A percentile compares a stretch with the other conserved stretches of the same genome.
phyloP scores from a whole-genome alignment of 345 rosid genomes.

The Eucalyptus caleyi region DNA sequence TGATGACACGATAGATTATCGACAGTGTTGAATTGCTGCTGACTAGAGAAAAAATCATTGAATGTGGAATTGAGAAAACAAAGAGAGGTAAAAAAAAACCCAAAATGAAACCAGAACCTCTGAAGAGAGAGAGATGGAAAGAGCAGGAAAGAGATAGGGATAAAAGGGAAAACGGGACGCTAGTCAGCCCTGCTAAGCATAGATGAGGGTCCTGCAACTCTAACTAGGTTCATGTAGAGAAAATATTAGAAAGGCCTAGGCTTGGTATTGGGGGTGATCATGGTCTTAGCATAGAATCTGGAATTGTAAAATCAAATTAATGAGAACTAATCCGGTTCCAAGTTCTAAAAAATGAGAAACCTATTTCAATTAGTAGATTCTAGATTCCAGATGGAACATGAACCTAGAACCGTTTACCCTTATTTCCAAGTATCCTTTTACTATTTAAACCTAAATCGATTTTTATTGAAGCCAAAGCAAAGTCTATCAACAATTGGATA shows the following conservation, averaged over 20 bases:
- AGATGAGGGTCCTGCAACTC: background rate
- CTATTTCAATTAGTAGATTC: background rate
- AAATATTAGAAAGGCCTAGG: background rate
- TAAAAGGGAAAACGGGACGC: background rate
- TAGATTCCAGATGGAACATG: background rate
- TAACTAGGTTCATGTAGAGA: background rate
- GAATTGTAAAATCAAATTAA: too few species aligned
- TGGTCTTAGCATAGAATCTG: too few species aligned
- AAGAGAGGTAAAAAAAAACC: background rate
- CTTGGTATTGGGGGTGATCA: background rate
- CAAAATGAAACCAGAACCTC: background rate
- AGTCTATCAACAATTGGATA: background rate
- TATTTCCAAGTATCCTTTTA: background rate
- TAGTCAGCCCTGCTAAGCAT: background rate
- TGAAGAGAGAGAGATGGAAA: background rate
- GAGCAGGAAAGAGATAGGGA: background rate
- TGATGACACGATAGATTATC: background rate
- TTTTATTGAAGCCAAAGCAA: background rate
- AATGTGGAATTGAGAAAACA: background rate
- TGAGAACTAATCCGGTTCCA: fast-evolving
- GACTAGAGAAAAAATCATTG: background rate
- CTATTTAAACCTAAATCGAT: background rate
- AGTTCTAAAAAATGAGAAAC: too few species aligned
- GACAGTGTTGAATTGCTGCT: background rate
- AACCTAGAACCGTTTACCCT: background rate